A percentile compares a stretch with the other conserved stretches of the same genome.
These are phyloP conservation scores for Ceratobasidium sp. DNA, from an alignment of 1,284 basidiomycete genomes.

Conservation along the genomic window DNA sequence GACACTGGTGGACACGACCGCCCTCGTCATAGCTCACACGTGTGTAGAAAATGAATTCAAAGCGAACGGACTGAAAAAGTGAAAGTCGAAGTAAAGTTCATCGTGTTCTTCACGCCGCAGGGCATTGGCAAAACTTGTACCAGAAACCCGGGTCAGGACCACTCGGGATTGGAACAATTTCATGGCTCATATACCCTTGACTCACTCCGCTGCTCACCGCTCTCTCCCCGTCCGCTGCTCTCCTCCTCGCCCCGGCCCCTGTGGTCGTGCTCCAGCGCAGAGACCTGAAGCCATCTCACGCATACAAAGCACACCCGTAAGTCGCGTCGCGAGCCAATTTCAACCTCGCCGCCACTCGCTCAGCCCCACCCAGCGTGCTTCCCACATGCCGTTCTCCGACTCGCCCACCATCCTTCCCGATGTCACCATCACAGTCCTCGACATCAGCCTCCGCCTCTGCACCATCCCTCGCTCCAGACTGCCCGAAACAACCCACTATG, in stretches of 20 bases:
- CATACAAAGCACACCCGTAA: not conserved
- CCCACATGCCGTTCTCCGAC: conserved; percentile 20
- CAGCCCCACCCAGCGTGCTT: conserved; percentile 1
- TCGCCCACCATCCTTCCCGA: conserved; percentile 42
- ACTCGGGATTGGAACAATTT: conserved; percentile 22
- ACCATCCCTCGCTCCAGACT: conserved; percentile 75
- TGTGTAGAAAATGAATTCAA: too few species aligned
- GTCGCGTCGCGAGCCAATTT: not conserved
- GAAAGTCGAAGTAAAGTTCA: too few species aligned
- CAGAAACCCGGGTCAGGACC: conserved; percentile 2
- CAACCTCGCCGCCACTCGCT: not conserved
- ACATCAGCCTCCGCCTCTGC: conserved; percentile 73
- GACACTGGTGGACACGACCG: too few species aligned
- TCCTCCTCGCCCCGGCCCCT: not conserved
- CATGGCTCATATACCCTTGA: conserved; percentile 39
- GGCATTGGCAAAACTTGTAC: not conserved
- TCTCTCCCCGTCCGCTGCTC: conserved; percentile 5
- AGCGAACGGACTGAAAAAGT: too few species aligned
- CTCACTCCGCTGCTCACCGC: conserved; percentile 20
- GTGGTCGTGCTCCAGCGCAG: too few species aligned
- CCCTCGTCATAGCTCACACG: too few species aligned
- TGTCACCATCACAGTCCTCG: conserved; percentile 74
- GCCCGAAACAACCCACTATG: conserved; percentile 64
- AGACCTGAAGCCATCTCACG: too few species aligned
- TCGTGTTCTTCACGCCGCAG: not conserved